Evolutionary conservation across 164 flowering plant genomes (phyloP).

Genomic region (Vitis cinerea): DNA sequence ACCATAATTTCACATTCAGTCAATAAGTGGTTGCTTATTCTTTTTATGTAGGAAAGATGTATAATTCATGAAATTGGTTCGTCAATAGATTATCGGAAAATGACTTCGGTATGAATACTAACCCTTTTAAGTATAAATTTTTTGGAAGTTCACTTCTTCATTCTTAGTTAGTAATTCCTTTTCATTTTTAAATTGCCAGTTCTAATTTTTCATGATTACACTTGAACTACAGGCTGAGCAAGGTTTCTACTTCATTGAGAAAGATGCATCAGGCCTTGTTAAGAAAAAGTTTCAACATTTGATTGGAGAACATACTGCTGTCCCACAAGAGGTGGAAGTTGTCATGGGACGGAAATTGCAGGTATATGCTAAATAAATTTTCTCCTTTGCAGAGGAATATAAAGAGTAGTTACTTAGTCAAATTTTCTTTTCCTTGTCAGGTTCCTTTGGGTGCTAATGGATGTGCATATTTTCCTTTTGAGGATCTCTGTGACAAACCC

Average conservation of each 20-base stretch:
- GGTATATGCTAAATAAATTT: conserved; percentile 35
- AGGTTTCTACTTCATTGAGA: conserved; percentile 85
- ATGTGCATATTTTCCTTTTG: conserved; percentile 88
- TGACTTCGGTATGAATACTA: conserved; percentile 69
- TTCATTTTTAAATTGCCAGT: not conserved
- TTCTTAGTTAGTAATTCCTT: not conserved
- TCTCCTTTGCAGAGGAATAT: not conserved
- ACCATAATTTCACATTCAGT: too few relatives aligned
- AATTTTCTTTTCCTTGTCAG: conserved; percentile 26
- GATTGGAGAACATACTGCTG: conserved; percentile 52
- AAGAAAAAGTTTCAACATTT: conserved; percentile 64
- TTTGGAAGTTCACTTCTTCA: not conserved
- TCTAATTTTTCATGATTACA: conserved; percentile 8
- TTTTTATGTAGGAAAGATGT: conserved; percentile 78
- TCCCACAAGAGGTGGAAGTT: conserved; percentile 88
- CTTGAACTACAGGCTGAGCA: conserved; percentile 62
- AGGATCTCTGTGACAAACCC: conserved; percentile 91
- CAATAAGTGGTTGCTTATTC: not conserved
- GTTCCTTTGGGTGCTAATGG: conserved; percentile 89
- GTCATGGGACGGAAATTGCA: conserved; percentile 90
- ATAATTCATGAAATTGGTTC: conserved; percentile 88
- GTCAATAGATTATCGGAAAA: conserved; percentile 75
- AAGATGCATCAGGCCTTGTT: conserved; percentile 48
- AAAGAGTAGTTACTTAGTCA: not conserved
- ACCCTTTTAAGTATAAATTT: not conserved